Conservation (phyloP, 2,329 filamentous ascomycete genomes). For the Paramyrothecium sp. region DNA sequence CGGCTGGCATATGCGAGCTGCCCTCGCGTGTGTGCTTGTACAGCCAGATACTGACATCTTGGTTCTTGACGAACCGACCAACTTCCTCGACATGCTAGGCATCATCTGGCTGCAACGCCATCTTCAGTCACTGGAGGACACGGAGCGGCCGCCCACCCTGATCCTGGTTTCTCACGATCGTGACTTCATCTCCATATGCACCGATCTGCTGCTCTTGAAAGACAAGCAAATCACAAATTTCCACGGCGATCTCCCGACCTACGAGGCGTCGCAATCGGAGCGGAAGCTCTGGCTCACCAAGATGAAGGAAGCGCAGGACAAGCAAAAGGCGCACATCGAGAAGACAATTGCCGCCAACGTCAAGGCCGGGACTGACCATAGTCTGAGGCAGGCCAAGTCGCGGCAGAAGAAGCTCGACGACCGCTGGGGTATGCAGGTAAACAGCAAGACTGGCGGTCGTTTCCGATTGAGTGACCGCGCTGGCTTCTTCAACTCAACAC, state of each 20-base stretch:
- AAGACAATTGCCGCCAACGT: slow-evolving; percentile 74
- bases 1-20: slow-evolving; percentile 71
- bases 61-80: slow-evolving; percentile 84
- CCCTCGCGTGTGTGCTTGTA: slow-evolving; percentile 64
- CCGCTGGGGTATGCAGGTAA: slow-evolving; percentile 74
- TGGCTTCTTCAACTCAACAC: slow-evolving; percentile 57
- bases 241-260: slow-evolving; percentile 70
- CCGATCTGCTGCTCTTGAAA: slow-evolving; percentile 73
- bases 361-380: slow-evolving; percentile 79
- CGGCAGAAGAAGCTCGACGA: slow-evolving; percentile 84
- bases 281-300: slow-evolving; percentile 66
- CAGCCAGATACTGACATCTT: slow-evolving; percentile 70
- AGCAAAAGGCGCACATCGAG: slow-evolving; percentile 78
- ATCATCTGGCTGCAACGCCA: slow-evolving; percentile 84
- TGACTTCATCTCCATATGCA: slow-evolving; percentile 75
- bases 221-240: slow-evolving; percentile 73
- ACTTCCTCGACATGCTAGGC: slow-evolving; percentile 78
- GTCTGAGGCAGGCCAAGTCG: slow-evolving; percentile 80
- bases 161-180: slow-evolving; percentile 83
- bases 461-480: slow-evolving; percentile 79
- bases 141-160: slow-evolving; percentile 59
- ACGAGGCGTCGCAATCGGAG: slow-evolving; percentile 67
- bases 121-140: slow-evolving; percentile 56
- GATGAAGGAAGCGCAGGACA: slow-evolving; percentile 81
- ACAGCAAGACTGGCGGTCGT: slow-evolving; percentile 60